Percentiles rank a stretch among this genome's conserved stretches.
phyloP scores from a whole-genome alignment of 2,329 filamentous ascomycete genomes.

The Rosellinia necatrix region DNA sequence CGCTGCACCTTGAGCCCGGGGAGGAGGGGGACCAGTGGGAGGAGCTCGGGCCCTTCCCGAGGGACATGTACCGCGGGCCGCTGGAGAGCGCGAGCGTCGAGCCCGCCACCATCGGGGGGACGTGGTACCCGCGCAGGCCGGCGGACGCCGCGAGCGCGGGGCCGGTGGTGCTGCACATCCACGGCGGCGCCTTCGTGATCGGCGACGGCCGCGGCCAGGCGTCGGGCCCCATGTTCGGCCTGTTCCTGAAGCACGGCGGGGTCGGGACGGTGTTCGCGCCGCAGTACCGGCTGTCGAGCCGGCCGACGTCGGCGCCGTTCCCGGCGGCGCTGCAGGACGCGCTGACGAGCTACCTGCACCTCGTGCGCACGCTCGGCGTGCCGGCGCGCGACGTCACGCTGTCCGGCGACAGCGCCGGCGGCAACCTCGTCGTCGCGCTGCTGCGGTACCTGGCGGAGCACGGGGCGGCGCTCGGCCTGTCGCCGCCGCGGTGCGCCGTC shows the following conservation, averaged over 20 bases:
- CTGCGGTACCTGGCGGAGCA: conserved; percentile 52
- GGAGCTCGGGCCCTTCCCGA: conserved; percentile 26
- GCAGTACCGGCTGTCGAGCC: conserved; percentile 54
- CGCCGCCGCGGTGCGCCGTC: conserved; percentile 42
- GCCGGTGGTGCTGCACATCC: conserved; percentile 35
- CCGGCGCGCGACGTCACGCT: conserved; percentile 48
- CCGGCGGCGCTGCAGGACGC: conserved; percentile 56
- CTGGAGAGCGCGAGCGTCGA: conserved; percentile 25
- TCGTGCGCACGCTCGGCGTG: conserved; percentile 43
- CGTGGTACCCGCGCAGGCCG: conserved; percentile 36
- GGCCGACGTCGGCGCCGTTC: conserved; percentile 47
- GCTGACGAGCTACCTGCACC: conserved; percentile 51
- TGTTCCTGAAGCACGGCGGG: conserved; percentile 43
- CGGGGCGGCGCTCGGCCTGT: conserved; percentile 35
- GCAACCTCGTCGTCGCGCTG: conserved; percentile 49
- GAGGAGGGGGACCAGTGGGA: conserved; percentile 31
- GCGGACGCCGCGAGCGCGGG: conserved; percentile 1
- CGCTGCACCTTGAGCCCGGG: conserved; percentile 28
- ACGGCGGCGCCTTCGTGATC: conserved; percentile 36
- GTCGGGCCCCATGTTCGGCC: conserved; percentile 25
- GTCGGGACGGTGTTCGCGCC: conserved; percentile 48
- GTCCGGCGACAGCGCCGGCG: conserved; percentile 56
- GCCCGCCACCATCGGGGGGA: conserved; percentile 38
- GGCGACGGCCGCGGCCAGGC: conserved; percentile 29
- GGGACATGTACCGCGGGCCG: conserved; percentile 32